Evolutionary conservation across 345 rosid genomes (phyloP).

Genomic region (Hypericum androsaemum): DNA sequence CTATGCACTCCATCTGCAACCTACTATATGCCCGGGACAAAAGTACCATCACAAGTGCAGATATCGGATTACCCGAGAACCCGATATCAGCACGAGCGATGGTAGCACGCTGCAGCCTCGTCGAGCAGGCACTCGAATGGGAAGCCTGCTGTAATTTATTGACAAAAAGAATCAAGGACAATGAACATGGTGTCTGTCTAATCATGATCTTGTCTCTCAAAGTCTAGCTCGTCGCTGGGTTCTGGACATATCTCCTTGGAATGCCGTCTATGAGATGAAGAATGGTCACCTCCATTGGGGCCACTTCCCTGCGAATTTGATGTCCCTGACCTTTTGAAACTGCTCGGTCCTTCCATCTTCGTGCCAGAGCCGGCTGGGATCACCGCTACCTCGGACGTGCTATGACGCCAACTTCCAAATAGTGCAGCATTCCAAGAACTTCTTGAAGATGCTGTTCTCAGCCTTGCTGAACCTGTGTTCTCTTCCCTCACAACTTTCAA

Average conservation of each 20-base stretch:
- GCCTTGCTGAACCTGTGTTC: slow-evolving; percentile 52
- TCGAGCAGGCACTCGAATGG: slow-evolving; percentile 27
- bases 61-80: slow-evolving; percentile 2
- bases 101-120: slow-evolving; percentile 9
- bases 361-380: slow-evolving; percentile 28
- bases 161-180: slow-evolving; percentile 46
- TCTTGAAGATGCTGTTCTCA: slow-evolving; percentile 77
- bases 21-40: no score
- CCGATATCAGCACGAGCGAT: slow-evolving; percentile 1
- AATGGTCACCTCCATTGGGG: slow-evolving; percentile 46
- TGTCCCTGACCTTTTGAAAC: slow-evolving; percentile 60
- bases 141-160: slow-evolving; percentile 41
- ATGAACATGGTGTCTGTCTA: slow-evolving; percentile 25
- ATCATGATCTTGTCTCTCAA: slow-evolving; percentile 40
- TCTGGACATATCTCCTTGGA: slow-evolving; percentile 89
- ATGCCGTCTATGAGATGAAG: slow-evolving; percentile 68
- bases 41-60: no score
- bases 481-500: slow-evolving; percentile 87
- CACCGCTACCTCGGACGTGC: slow-evolving; percentile 60
- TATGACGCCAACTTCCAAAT: slow-evolving; percentile 94
- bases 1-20: slow-evolving; percentile 5
- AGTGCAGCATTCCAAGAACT: slow-evolving; percentile 92
- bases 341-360: slow-evolving; percentile 36
- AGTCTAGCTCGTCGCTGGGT: slow-evolving; percentile 43
- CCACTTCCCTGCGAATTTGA: slow-evolving; percentile 79